Conservation (phyloP, 2,329 filamentous ascomycete genomes). For the Hypoxylon sp. region DNA sequence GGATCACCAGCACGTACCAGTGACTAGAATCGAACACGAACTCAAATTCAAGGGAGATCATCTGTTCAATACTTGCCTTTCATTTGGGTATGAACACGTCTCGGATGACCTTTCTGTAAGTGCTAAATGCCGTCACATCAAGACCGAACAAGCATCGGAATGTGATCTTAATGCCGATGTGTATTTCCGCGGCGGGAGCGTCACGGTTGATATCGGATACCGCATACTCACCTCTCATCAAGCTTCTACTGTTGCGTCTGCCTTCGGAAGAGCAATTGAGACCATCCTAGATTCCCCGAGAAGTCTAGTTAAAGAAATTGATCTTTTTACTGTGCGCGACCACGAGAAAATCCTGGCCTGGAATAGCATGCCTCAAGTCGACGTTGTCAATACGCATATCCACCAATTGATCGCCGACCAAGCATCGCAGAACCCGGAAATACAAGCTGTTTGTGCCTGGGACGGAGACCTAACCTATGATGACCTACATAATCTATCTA, state of each 20-base stretch:
- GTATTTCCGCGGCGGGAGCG: conserved; percentile 59
- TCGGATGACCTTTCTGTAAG: conserved; percentile 47
- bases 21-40: conserved; percentile 64
- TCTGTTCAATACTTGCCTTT: conserved; percentile 68
- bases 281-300: conserved; percentile 61
- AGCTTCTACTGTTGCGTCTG: conserved; percentile 64
- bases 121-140: conserved; percentile 57
- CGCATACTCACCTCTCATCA: conserved; percentile 62
- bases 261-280: conserved; percentile 68
- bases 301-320: conserved; percentile 61
- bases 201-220: conserved; percentile 63
- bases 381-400: conserved; percentile 60
- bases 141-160: conserved; percentile 61
- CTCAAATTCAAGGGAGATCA: conserved; percentile 59
- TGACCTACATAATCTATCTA: conserved; percentile 51
- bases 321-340: conserved; percentile 70
- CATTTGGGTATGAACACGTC: conserved; percentile 60
- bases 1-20: conserved; percentile 62
- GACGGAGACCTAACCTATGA: conserved; percentile 54
- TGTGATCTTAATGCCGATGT: conserved; percentile 64
- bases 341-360: conserved; percentile 68
- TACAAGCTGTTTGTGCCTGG: conserved; percentile 54
- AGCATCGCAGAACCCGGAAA: conserved; percentile 58
- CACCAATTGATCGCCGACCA: conserved; percentile 63
- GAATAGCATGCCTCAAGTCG: conserved; percentile 62